Conservation (phyloP, 257 asterid species). For the Nicotiana attenuata region DNA sequence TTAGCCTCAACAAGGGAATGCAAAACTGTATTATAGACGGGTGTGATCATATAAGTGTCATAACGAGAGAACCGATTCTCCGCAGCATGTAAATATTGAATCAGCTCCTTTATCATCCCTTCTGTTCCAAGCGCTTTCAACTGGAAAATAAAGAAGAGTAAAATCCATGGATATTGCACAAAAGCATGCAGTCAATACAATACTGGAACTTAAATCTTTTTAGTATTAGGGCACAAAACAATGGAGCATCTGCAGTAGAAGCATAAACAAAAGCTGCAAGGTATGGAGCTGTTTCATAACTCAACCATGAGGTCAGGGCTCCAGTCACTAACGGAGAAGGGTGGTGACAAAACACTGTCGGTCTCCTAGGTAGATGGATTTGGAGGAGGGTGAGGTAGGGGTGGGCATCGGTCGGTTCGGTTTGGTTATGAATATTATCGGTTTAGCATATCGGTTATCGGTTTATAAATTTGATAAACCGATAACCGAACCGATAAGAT, state of each 20-base stretch:
- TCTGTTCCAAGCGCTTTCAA: conserved; percentile 75
- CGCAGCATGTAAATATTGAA: conserved; percentile 45
- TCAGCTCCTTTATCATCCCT: conserved; percentile 62
- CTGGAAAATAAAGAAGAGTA: conserved; percentile 37
- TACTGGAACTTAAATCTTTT: not conserved
- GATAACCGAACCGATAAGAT: too few relatives aligned
- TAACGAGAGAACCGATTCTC: conserved; percentile 38
- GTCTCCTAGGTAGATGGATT: not conserved
- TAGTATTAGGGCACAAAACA: not conserved
- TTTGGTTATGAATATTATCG: too few relatives aligned
- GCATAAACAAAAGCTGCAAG: not conserved
- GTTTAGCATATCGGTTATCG: too few relatives aligned
- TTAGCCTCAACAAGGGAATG: conserved; percentile 72
- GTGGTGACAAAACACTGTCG: not conserved
- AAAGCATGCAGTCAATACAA: conserved; percentile 14
- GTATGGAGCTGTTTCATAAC: not conserved
- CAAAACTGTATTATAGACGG: conserved; percentile 56
- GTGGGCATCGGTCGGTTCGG: too few relatives aligned
- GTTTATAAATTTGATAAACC: too few relatives aligned
- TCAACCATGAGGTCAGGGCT: not conserved
- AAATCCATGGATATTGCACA: not conserved
- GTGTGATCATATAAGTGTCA: conserved; percentile 25
- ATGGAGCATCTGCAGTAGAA: not conserved
- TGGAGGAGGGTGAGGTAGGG: not conserved
- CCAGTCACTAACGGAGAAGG: not conserved